These are phyloP conservation scores for Plantago lanceolata DNA, from an alignment of 305 asterid genomes.

Conservation along the genomic window DNA sequence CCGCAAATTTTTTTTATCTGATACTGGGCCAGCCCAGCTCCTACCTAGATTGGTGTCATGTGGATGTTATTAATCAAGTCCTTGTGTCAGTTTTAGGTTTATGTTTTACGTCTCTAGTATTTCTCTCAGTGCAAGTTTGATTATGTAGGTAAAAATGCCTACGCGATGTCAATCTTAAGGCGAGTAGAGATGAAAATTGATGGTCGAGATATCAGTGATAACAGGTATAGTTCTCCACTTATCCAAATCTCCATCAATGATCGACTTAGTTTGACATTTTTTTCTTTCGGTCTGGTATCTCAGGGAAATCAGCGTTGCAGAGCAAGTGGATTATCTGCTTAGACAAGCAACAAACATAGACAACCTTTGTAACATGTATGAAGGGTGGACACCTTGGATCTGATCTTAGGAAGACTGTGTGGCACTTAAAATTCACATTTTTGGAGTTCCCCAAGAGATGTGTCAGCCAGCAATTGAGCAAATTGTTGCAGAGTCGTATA, in stretches of 20 bases:
- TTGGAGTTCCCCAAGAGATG: constrained; percentile 26
- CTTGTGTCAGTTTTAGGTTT: constrained; percentile 3
- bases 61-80: constrained; percentile 4
- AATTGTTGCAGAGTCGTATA: constrained; percentile 18
- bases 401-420: constrained; percentile 35
- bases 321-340: constrained; percentile 92
- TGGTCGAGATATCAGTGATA: constrained; percentile 74
- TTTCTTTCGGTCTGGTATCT: constrained; percentile 20
- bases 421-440: constrained; percentile 19
- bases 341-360: constrained; percentile 89
- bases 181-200: constrained; percentile 94
- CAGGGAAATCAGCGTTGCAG: constrained; percentile 72
- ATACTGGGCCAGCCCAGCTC: not conserved
- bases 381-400: constrained; percentile 99
- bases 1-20: not conserved
- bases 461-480: constrained; percentile 25
- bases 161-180: constrained; percentile 78
- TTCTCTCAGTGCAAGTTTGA: constrained; percentile 28
- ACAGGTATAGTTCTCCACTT: constrained; percentile 50
- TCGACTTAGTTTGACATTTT: constrained; percentile 24
- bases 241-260: constrained; percentile 11
- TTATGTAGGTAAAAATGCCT: constrained; percentile 73
- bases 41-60: not conserved
- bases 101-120: constrained; percentile 5
- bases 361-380: constrained; percentile 98